Evolutionary conservation across 176 grass and related monocot species (phyloP).

Genomic region (Phyllostachys edulis): DNA sequence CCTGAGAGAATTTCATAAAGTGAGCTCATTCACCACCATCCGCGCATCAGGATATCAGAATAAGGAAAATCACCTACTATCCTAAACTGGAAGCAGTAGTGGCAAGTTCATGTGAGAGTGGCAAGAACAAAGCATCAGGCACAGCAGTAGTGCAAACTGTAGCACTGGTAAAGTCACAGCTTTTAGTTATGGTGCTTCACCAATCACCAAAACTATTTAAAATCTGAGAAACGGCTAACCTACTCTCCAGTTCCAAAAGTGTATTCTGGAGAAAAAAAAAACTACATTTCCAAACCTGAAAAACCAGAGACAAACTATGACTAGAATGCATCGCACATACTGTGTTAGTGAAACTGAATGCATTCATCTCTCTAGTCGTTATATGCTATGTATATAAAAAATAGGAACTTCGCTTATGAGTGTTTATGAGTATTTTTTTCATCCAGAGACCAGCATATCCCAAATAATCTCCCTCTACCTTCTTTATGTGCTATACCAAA

Average conservation of each 20-base stretch:
- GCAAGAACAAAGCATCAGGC: neutral
- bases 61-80: neutral
- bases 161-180: neutral
- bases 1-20: conserved; percentile 39
- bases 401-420: neutral
- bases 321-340: neutral
- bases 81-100: neutral
- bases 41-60: neutral
- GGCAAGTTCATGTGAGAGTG: neutral
- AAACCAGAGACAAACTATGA: neutral
- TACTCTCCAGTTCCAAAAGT: conserved; percentile 17
- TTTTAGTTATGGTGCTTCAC: conserved; percentile 11
- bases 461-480: neutral
- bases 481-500: conserved; percentile 10
- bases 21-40: conserved; percentile 2
- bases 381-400: neutral
- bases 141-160: neutral
- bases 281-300: neutral
- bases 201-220: conserved; percentile 7
- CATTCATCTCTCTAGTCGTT: neutral
- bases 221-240: neutral
- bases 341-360: neutral
- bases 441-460: conserved; percentile 1
- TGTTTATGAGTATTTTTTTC: too few species aligned
- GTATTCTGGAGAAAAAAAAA: neutral